Conservation (phyloP, 1,139 yeast genomes). For the Trichomonascaceae sp. region DNA sequence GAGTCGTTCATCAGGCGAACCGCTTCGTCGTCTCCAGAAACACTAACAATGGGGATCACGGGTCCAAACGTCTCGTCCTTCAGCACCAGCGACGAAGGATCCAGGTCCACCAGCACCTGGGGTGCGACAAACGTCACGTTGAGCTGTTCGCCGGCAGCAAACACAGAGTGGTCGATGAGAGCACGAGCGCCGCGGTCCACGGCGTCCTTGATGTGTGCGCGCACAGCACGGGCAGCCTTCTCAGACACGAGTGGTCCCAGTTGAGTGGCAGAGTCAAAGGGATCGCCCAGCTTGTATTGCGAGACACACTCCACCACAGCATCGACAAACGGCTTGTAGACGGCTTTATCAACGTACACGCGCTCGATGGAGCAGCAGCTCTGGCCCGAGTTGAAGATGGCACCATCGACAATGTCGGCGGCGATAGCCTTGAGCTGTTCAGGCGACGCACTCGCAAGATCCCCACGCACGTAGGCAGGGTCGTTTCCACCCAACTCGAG, state of each 20-base stretch:
- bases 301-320: slow-evolving; percentile 54
- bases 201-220: slow-evolving; percentile 59
- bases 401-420: slow-evolving; percentile 76
- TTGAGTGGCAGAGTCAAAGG: slow-evolving; percentile 53
- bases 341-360: slow-evolving; percentile 54
- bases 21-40: slow-evolving; percentile 27
- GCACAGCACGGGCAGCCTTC: slow-evolving; percentile 57
- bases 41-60: slow-evolving; percentile 29
- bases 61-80: slow-evolving; percentile 68
- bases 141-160: slow-evolving; percentile 22
- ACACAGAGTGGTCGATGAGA: slow-evolving; percentile 56
- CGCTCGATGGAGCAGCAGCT: slow-evolving; percentile 86
- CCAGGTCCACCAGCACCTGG: slow-evolving; percentile 64
- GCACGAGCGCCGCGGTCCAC: slow-evolving; percentile 56
- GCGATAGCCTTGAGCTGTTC: slow-evolving; percentile 42
- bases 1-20: slow-evolving; percentile 25
- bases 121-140: slow-evolving; percentile 70
- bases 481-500: slow-evolving; percentile 91
- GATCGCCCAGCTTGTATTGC: slow-evolving; percentile 44
- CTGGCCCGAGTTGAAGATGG: slow-evolving; percentile 78
- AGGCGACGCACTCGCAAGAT: slow-evolving; percentile 45
- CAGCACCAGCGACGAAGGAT: slow-evolving; percentile 51
- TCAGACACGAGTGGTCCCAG: slow-evolving; percentile 74
- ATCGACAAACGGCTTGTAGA: slow-evolving; percentile 54
- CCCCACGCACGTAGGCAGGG: slow-evolving; percentile 62